Base-by-base conservation (phyloP, 2,329 filamentous ascomycete genomes). In the Colletotrichum scovillei region DNA sequence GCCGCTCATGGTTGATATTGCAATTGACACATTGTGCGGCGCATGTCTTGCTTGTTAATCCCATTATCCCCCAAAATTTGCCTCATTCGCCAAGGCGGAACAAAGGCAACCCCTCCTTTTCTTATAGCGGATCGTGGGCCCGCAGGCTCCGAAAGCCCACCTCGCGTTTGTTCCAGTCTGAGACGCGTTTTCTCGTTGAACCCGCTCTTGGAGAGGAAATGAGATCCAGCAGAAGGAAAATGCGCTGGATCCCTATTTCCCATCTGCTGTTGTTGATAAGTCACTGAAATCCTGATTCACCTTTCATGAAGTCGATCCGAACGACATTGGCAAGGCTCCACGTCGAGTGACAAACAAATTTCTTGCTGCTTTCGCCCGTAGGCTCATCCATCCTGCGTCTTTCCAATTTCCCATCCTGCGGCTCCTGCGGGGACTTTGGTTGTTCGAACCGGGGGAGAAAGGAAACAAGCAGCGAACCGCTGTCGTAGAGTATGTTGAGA, bases 11-110 rank as follows among this genome's bases (percentile, higher is more conserved):
- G n/a, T 22, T 49, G 19, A 49, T 22, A 9, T 11, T 49, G 19
- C 42, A 22, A 22, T 49, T n/a, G 16, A 19, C 19, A 49, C 19
- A n/a, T 49, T 22, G 8, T 49, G 19, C 42, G 19, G 42, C 8
- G 42, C 42, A 49, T 49, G 42, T 22, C 42, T 49, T 49, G 42
- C 19, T 49, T 11, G 19, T 22, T 2, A 22, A 49, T 49, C 32
- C 32, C 32, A 35, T 2, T 5, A 35, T 35, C 1, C 42, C 42
- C 8, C 19, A 49, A 32, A 32, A 32, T 28, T 84, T 81, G 79
- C 26, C 12, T 28, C n/a, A n/a, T 5, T 49, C 42, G 60, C 60
- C 60, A 63, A 63, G 60, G 7, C 60, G 42, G 60, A 63, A 32
- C 46, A 49, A n/a, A 52, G 42, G 60, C 60, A 52, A 32, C 42